These are phyloP conservation scores for Amanita molliuscula DNA, from an alignment of 768 basidiomycete genomes.

Conservation along the genomic window DNA sequence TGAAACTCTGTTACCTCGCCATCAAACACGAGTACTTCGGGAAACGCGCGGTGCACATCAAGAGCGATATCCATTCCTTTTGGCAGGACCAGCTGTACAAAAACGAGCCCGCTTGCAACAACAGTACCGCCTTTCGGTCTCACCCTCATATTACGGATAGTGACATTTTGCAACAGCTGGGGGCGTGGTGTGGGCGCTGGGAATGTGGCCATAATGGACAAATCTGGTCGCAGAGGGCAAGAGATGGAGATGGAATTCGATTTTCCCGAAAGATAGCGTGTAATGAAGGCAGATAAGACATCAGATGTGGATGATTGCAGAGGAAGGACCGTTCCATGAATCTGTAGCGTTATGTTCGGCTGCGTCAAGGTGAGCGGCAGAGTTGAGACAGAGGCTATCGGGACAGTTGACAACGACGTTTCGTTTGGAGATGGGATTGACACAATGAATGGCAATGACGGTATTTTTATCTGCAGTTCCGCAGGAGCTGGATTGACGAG, in stretches of 20 bases:
- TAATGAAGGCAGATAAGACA: conserved; percentile 50
- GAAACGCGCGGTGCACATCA: conserved; percentile 53
- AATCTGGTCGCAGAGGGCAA: conserved; percentile 39
- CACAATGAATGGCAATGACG: conserved; percentile 52
- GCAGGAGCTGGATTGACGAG: conserved; percentile 47
- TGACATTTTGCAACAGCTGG: conserved; percentile 57
- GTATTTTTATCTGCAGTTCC: conserved; percentile 37
- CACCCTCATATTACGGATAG: conserved; percentile 68
- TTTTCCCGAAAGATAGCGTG: conserved; percentile 49
- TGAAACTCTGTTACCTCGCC: conserved; percentile 41
- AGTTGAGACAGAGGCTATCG: conserved; percentile 45
- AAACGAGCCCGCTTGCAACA: conserved; percentile 62
- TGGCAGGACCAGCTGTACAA: conserved; percentile 57
- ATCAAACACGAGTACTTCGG: conserved; percentile 73
- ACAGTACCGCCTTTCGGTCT: conserved; percentile 37
- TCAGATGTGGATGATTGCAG: conserved; percentile 27
- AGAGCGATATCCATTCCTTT: conserved; percentile 57
- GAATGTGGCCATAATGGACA: conserved; percentile 41
- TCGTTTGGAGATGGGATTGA: conserved; percentile 29
- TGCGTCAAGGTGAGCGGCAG: conserved; percentile 50
- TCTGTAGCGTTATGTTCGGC: conserved; percentile 53
- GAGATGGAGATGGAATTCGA: conserved; percentile 49
- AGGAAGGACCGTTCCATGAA: conserved; percentile 50
- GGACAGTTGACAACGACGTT: conserved; percentile 16
- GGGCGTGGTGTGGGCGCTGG: conserved; percentile 60